phyloP scores from a whole-genome alignment of 2,329 filamentous ascomycete genomes.

The Curvularia verruculosa region DNA sequence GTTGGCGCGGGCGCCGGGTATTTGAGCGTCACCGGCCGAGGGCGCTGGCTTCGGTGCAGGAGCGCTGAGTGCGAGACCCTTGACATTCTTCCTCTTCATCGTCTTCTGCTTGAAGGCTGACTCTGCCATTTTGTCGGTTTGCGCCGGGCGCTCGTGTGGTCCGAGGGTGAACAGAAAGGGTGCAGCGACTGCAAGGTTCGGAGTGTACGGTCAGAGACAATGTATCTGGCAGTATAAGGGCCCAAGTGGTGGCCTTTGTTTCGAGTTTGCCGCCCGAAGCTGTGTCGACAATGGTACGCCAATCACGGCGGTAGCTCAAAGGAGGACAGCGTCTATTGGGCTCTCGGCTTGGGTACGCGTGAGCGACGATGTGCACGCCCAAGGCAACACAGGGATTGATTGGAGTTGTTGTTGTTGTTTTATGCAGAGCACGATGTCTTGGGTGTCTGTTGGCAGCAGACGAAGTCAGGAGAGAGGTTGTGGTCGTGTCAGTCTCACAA shows the following conservation, averaged over 20 bases:
- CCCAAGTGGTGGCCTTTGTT: constrained; percentile 29
- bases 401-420: constrained; percentile 16
- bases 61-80: constrained; percentile 86
- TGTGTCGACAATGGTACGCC: constrained; percentile 44
- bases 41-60: constrained; percentile 73
- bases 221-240: constrained; percentile 15
- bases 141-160: constrained; percentile 24
- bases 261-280: constrained; percentile 47
- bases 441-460: constrained; percentile 23
- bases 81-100: constrained; percentile 99
- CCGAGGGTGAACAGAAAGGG: constrained; percentile 8
- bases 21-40: constrained; percentile 72
- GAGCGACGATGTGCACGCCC: constrained; percentile 21
- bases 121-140: constrained; percentile 59
- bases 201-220: constrained; percentile 13
- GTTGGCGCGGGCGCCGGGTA: constrained; percentile 65
- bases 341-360: constrained; percentile 39
- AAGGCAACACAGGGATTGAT: constrained; percentile 31
- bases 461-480: constrained; percentile 29
- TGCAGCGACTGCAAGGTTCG: constrained; percentile 8
- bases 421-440: constrained; percentile 25
- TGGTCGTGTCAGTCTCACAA: constrained; percentile 25
- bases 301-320: constrained; percentile 44
- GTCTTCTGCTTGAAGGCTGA: constrained; percentile 69
- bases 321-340: constrained; percentile 50